A percentile compares a stretch with the other conserved stretches of the same genome.
phyloP scores from a whole-genome alignment of 2,329 filamentous ascomycete genomes.

The Blastomyces silverae region DNA sequence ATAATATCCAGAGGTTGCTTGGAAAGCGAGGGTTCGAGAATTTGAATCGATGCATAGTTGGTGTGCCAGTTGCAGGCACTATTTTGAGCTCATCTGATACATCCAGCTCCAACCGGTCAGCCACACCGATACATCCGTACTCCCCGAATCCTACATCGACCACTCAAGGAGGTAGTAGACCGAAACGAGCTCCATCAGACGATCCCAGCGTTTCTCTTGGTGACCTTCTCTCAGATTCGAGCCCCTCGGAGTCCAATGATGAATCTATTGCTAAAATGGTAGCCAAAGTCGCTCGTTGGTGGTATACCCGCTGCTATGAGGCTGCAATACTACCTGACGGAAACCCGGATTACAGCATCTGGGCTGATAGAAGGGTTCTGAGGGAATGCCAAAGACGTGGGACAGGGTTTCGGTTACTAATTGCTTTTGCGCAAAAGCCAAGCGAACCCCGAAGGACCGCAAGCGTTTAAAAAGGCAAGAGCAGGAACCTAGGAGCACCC shows the following conservation, averaged over 20 bases:
- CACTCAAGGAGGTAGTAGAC: slow-evolving; percentile 7
- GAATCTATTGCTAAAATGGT: slow-evolving; percentile 90
- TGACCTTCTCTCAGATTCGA: slow-evolving; percentile 65
- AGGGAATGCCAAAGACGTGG: slow-evolving; percentile 79
- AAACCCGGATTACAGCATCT: slow-evolving; percentile 59
- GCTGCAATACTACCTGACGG: slow-evolving; percentile 50
- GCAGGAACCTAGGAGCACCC: neutral
- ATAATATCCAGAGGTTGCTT: slow-evolving; percentile 43
- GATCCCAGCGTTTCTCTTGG: slow-evolving; percentile 48
- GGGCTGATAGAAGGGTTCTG: slow-evolving; percentile 67
- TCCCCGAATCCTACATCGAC: slow-evolving; percentile 14
- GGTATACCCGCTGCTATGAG: slow-evolving; percentile 93
- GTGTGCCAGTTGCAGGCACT: slow-evolving; percentile 44
- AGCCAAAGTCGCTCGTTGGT: slow-evolving; percentile 86
- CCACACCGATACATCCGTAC: slow-evolving; percentile 20
- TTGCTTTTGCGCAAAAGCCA: slow-evolving; percentile 84
- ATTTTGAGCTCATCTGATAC: slow-evolving; percentile 39
- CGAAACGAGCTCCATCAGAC: slow-evolving; percentile 32
- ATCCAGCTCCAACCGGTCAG: slow-evolving; percentile 35
- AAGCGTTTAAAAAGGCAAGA: slow-evolving; percentile 31
- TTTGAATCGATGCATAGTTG: slow-evolving; percentile 45
- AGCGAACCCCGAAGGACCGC: slow-evolving; percentile 41
- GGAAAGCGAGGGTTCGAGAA: slow-evolving; percentile 44
- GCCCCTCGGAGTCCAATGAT: slow-evolving; percentile 63
- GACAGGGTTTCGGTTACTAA: slow-evolving; percentile 82